Evolutionary conservation across 1,284 basidiomycete genomes (phyloP), one percentile per base, ranked within the genome.

Genomic region (Phaffia rhodozyma): DNA sequence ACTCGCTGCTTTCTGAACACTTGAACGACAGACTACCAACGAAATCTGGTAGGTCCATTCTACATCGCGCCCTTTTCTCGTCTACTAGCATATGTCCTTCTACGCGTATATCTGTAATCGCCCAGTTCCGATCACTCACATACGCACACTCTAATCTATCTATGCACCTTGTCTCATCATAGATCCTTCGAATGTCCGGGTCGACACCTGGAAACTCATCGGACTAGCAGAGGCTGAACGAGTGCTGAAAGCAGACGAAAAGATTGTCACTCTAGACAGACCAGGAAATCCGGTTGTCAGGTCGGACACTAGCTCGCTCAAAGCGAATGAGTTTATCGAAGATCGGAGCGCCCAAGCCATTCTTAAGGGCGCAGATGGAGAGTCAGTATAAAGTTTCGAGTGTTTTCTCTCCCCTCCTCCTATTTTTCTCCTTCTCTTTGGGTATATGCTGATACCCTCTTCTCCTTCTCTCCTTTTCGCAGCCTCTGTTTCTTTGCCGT

Each of bases 241-340:
- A 29, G 21, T 63, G 3, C 43, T 63, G 25, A 51, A 52, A 4
- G 34, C 56, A 27, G 29, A 50, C 18, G 57, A 54, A 23, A 16
- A 29, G 2, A 47, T 43, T 2, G 13, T 25, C n/a, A 20, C 21
- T 1, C 38, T 53, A 27, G 56, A 59, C 20, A 47, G 58, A 1
- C 32, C 50, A n/a, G 63, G 58, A 4, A 61, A 57, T 47, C 58
- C 58, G 2, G 59, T 65, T 30, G 54, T 32, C 7, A 27, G 58
- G 6, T 54, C 34, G 75, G 81, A 86, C 58, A 91, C 86, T 1
- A 88, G 89, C 25, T 82, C 81, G 55, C 77, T 97, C 48, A 79
- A 88, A 0, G 86, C 89, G 6, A 97, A 97, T 72, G 83, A 89
- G 67, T 90, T 91, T 21, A 86, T 94, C 63, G 92, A 97, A 75